Evolutionary conservation across 805 yeast species (phyloP).

Genomic region (Aciculoconidium aculeatum): DNA sequence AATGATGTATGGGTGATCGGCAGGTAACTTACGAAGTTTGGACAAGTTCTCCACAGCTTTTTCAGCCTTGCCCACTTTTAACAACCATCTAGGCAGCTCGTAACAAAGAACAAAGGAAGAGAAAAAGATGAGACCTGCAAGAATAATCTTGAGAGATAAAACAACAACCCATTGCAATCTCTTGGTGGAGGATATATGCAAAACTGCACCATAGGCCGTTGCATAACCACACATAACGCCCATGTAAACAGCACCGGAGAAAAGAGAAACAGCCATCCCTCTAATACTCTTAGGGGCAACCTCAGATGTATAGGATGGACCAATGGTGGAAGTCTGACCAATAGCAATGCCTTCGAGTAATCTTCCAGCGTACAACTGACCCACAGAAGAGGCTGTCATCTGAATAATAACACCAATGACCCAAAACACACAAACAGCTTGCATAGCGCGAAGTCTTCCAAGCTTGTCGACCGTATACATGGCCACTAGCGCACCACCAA

Average conservation of each 20-base stretch:
- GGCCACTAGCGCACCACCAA: conserved; percentile 19
- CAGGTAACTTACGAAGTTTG: conserved; percentile 16
- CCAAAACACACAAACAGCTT: conserved; percentile 15
- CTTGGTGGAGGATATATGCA: conserved; percentile 15
- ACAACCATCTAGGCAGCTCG: conserved; percentile 21
- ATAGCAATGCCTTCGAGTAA: conserved; percentile 19
- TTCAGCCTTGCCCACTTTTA: conserved; percentile 15
- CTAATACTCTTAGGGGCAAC: conserved; percentile 18
- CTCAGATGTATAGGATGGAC: conserved; percentile 19
- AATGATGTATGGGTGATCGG: conserved; percentile 18
- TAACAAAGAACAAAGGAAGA: conserved; percentile 14
- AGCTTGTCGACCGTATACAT: conserved; percentile 17
- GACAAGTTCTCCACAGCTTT: conserved; percentile 15
- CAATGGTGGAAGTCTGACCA: conserved; percentile 20
- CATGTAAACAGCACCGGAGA: conserved; percentile 21
- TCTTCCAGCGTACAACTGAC: conserved; percentile 21
- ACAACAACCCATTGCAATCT: conserved; percentile 17
- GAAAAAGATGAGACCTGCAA: conserved; percentile 14
- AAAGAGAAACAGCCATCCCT: conserved; percentile 17
- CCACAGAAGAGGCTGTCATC: conserved; percentile 12
- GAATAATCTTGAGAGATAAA: conserved; percentile 14
- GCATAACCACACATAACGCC: conserved; percentile 19
- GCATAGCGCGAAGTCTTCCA: conserved; percentile 18
- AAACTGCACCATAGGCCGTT: conserved; percentile 43
- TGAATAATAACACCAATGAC: conserved; percentile 16